Evolutionary conservation across 306 rosid species (phyloP).

Genomic region (Vigna radiata): DNA sequence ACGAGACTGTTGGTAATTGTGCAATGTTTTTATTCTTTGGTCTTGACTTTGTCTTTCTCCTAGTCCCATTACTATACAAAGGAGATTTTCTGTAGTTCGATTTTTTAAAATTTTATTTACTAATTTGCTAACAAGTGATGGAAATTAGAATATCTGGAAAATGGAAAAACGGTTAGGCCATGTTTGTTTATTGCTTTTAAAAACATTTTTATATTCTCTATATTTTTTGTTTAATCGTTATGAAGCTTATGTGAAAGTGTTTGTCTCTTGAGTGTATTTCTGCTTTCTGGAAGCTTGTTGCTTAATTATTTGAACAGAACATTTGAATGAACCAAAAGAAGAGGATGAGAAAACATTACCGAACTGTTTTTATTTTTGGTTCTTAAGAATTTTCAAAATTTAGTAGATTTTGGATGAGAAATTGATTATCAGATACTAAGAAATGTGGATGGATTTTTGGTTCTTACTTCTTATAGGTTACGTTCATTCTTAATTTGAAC

Average conservation of each 20-base stretch:
- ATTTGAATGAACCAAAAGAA: not conserved
- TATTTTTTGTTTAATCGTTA: too few species aligned
- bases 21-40: slow-evolving; percentile 38
- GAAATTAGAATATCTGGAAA: not conserved
- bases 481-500: slow-evolving; percentile 7
- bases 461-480: not conserved
- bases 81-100: not conserved
- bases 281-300: not conserved
- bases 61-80: not conserved
- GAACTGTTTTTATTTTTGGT: too few species aligned
- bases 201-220: too few species aligned
- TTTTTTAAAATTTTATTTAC: not conserved
- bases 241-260: not conserved
- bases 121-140: not conserved
- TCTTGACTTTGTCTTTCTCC: slow-evolving; percentile 24
- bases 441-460: not conserved
- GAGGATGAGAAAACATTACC: not conserved
- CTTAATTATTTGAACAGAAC: not conserved
- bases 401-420: not conserved
- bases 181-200: too few species aligned
- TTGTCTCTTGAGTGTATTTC: not conserved
- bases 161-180: not conserved
- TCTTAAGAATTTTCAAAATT: not conserved
- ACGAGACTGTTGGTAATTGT: slow-evolving; percentile 89
- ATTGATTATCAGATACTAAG: not conserved